Evolutionary conservation across 768 basidiomycete species (phyloP).

Genomic region (Rossbeevera mucosa): DNA sequence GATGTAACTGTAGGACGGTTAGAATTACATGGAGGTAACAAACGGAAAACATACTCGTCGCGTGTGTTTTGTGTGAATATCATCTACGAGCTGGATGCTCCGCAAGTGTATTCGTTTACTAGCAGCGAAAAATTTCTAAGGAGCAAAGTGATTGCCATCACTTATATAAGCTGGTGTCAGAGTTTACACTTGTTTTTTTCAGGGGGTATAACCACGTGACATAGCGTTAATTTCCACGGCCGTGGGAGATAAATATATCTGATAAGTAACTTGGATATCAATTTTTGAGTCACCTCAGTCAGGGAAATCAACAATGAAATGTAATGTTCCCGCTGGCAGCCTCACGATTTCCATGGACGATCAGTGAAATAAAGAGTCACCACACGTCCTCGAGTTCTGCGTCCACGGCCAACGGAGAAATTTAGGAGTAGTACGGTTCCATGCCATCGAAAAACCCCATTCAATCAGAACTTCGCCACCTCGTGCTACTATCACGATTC

Average conservation of each 20-base stretch:
- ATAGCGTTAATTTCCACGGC: background rate
- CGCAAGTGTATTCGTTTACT: background rate
- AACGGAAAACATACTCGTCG: conserved; percentile 63
- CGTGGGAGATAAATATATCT: background rate
- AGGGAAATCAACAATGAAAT: background rate
- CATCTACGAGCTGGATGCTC: conserved; percentile 51
- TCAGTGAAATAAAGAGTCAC: background rate
- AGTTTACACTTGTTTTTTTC: conserved; percentile 20
- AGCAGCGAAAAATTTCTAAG: background rate
- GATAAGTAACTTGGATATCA: too few species aligned
- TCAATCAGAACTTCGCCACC: background rate
- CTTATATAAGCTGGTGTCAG: conserved; percentile 7
- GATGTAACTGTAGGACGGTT: conserved; percentile 59
- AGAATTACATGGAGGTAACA: conserved; percentile 11
- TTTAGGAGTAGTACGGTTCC: background rate
- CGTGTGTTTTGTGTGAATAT: conserved; percentile 82
- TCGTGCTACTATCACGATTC: background rate
- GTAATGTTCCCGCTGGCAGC: background rate
- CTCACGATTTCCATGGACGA: background rate
- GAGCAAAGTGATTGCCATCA: background rate
- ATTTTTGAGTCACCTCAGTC: background rate
- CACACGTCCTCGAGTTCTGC: background rate
- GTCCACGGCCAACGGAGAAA: background rate
- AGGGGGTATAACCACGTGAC: background rate
- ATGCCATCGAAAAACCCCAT: background rate